Percentiles rank a stretch among this genome's conserved stretches.
Conservation (phyloP, 2,329 filamentous ascomycete species). For the Arachnomyces sp. region DNA sequence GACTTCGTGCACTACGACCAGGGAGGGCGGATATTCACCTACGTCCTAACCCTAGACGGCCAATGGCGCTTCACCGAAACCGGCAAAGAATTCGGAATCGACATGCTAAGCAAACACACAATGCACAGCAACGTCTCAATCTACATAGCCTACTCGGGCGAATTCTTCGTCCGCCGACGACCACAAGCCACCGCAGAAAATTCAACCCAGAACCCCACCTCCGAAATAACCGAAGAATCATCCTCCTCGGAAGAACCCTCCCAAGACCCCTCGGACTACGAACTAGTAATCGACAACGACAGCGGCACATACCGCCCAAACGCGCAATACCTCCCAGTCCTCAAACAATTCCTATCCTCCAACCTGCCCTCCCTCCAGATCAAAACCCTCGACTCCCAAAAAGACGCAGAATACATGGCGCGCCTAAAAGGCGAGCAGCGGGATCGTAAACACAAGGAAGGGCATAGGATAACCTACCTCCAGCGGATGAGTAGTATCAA, state of each 20-base stretch:
- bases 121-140: slow-evolving; percentile 92
- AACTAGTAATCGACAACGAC: slow-evolving; percentile 91
- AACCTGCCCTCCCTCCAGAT: slow-evolving; percentile 74
- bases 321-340: slow-evolving; percentile 60
- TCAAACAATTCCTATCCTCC: slow-evolving; percentile 60
- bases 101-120: slow-evolving; percentile 86
- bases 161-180: slow-evolving; percentile 78
- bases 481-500: slow-evolving; percentile 36
- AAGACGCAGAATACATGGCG: slow-evolving; percentile 61
- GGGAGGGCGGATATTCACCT: slow-evolving; percentile 81
- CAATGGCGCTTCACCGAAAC: slow-evolving; percentile 89
- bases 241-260: slow-evolving; percentile 34
- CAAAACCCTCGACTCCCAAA: slow-evolving; percentile 62
- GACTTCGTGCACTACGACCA: slow-evolving; percentile 80
- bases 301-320: slow-evolving; percentile 89
- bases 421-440: slow-evolving; percentile 69
- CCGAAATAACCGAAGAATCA: slow-evolving; percentile 5
- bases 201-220: slow-evolving; percentile 21
- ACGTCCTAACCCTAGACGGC: slow-evolving; percentile 80
- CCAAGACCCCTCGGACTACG: slow-evolving; percentile 56
- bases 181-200: slow-evolving; percentile 30
- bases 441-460: slow-evolving; percentile 60
- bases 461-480: slow-evolving; percentile 45
- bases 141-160: slow-evolving; percentile 85
- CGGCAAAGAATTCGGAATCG: slow-evolving; percentile 89